Evolutionary conservation across 192 early-diverging fungal genomes (phyloP), one percentile per base, ranked within the genome.

Genomic region (Geosiphon pyriformis): DNA sequence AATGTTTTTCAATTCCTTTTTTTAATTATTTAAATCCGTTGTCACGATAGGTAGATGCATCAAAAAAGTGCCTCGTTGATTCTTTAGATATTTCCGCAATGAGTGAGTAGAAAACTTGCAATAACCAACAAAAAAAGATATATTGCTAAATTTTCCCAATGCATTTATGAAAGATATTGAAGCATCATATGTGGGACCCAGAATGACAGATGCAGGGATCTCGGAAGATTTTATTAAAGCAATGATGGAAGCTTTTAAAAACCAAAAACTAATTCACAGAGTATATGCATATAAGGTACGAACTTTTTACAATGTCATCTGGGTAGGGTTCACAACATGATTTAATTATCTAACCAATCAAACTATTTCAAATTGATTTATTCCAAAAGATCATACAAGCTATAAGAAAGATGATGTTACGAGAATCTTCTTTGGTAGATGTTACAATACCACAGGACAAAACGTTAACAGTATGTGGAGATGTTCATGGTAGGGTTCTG

Each of bases 401-500:
- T 56, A 84, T 81, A 20, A 87, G 90, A 70, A 74, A 83, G 58
- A 75, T 88, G 37, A 89, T 99, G 74, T 81, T 89, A 59, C 73
- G 84, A 32, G 72, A 87, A 20, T 84, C 89, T 20, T 88, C 92
- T 32, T 82, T 99, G 50, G 87, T 95, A 20, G 94, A 98, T 71
- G 83, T 96, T 15, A 60, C 73, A 0, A 87, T 99, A 25, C 92
- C 94, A 12, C 74, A 79, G 23, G 85, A 80, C 34, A 73, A 69
- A 55, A 85, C 82, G 65, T 62, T 99, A 27, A 99, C 94, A 4
- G 92, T 99, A 18, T 98, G 95, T 73, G 97, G 97, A 59, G 97
- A 99, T 70, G 92, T 97, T 46, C 97, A 99, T 70, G 97, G 83
- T 73, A 73, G 10, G 29, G 48, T 47, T n/a, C n/a, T n/a, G n/a